phyloP scores from a whole-genome alignment of 1,284 basidiomycete genomes.

The Cerrena zonata region DNA sequence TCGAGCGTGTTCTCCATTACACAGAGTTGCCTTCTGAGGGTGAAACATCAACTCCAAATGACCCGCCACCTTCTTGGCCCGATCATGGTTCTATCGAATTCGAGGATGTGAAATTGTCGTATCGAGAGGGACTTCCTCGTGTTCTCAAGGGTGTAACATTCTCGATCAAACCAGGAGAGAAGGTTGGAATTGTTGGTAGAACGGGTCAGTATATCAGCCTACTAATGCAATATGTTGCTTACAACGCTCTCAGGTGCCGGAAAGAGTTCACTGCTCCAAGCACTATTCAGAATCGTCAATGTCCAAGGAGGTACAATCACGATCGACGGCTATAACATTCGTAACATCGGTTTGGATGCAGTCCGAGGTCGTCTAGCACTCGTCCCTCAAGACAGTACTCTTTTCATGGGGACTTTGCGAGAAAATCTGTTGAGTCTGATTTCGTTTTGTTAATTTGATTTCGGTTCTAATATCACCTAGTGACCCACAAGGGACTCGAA shows the following conservation, averaged over 20 bases:
- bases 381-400: slow-evolving; percentile 64
- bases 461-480: slow-evolving; percentile 24
- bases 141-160: slow-evolving; percentile 69
- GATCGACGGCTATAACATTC: slow-evolving; percentile 68
- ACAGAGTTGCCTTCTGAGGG: slow-evolving; percentile 49
- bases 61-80: slow-evolving; percentile 67
- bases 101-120: slow-evolving; percentile 57
- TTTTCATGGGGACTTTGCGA: slow-evolving; percentile 63
- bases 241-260: neutral
- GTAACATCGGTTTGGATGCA: slow-evolving; percentile 47
- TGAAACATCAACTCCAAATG: slow-evolving; percentile 35
- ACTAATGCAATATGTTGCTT: neutral
- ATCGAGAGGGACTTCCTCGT: slow-evolving; percentile 66
- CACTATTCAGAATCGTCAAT: slow-evolving; percentile 70
- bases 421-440: slow-evolving; percentile 52
- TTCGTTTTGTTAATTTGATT: neutral
- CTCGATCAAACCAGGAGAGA: slow-evolving; percentile 60
- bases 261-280: slow-evolving; percentile 46
- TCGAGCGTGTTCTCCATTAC: slow-evolving; percentile 61
- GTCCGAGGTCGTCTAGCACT: slow-evolving; percentile 62
- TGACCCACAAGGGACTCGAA: slow-evolving; percentile 53
- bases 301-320: slow-evolving; percentile 54
- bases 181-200: slow-evolving; percentile 33
- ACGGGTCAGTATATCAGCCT: neutral
- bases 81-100: slow-evolving; percentile 57